A percentile compares a stretch with the other conserved stretches of the same genome.
Conservation (phyloP, 345 rosid species). For the Ricinus communis region DNA sequence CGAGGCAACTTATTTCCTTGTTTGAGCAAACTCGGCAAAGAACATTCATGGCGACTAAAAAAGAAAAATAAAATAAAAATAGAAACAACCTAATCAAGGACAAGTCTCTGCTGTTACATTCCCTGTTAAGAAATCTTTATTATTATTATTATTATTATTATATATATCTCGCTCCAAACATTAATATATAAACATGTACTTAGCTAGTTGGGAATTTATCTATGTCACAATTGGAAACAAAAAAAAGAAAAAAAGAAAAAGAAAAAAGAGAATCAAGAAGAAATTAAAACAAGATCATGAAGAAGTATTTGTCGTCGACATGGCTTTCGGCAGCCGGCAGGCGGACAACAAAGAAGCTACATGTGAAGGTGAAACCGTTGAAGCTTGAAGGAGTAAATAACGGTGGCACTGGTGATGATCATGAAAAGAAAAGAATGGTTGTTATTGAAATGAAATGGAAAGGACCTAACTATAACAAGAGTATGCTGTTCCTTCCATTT, state of each 20-base stretch:
- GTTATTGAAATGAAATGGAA: conserved; percentile 33
- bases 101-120: background rate
- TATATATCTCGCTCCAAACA: no score
- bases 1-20: background rate
- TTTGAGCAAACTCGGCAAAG: no score
- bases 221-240: background rate
- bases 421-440: conserved; percentile 12
- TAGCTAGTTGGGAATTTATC: no score
- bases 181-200: background rate
- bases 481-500: conserved; percentile 24
- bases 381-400: conserved; percentile 32
- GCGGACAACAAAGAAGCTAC: conserved; percentile 18
- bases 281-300: background rate
- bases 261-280: no score
- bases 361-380: conserved; percentile 42
- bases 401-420: background rate
- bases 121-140: background rate
- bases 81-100: background rate
- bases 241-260: background rate
- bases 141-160: background rate
- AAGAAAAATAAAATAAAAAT: background rate
- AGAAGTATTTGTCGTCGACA: background rate
- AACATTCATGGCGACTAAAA: background rate
- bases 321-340: background rate
- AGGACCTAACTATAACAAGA: conserved; percentile 22